Conservation (phyloP, 805 yeast genomes). For the Cyberlindnera mrakii region DNA sequence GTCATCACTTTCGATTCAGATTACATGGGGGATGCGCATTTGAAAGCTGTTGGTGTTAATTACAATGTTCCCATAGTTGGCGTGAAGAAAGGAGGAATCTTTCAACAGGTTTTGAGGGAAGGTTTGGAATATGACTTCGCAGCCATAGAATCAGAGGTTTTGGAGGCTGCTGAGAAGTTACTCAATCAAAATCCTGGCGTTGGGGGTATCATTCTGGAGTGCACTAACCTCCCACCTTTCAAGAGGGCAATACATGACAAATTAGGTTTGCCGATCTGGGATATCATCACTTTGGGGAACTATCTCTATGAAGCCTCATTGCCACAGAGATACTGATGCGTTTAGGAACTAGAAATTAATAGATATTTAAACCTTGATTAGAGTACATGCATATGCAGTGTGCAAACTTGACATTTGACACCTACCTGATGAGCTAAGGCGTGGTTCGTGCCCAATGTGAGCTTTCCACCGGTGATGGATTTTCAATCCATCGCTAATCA, state of each 20-base stretch:
- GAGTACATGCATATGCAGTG: no score
- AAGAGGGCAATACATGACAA: slow-evolving; percentile 23
- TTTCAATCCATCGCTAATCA: no score
- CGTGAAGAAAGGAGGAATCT: slow-evolving; percentile 18
- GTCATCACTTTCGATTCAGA: slow-evolving; percentile 28
- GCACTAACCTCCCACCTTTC: slow-evolving; percentile 31
- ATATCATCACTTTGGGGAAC: slow-evolving; percentile 25
- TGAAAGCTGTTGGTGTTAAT: slow-evolving; percentile 27
- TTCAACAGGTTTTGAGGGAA: slow-evolving; percentile 23
- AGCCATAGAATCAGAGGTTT: slow-evolving; percentile 23
- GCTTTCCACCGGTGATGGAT: no score
- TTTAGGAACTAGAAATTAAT: no score
- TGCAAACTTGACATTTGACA: no score
- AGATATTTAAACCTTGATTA: no score
- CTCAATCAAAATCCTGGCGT: slow-evolving; percentile 18
- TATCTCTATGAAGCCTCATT: slow-evolving; percentile 8
- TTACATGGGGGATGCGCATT: slow-evolving; percentile 23
- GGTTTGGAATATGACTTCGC: slow-evolving; percentile 22
- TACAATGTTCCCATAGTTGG: slow-evolving; percentile 22
- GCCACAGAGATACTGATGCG: no score
- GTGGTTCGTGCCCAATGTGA: no score
- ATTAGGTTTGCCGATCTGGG: slow-evolving; percentile 26
- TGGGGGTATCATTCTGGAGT: slow-evolving; percentile 28
- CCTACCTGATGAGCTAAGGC: no score
- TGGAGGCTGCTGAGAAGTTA: slow-evolving; percentile 19